Conservation (phyloP, 352 stramenopile genomes). For the Globisporangium nagaii region DNA sequence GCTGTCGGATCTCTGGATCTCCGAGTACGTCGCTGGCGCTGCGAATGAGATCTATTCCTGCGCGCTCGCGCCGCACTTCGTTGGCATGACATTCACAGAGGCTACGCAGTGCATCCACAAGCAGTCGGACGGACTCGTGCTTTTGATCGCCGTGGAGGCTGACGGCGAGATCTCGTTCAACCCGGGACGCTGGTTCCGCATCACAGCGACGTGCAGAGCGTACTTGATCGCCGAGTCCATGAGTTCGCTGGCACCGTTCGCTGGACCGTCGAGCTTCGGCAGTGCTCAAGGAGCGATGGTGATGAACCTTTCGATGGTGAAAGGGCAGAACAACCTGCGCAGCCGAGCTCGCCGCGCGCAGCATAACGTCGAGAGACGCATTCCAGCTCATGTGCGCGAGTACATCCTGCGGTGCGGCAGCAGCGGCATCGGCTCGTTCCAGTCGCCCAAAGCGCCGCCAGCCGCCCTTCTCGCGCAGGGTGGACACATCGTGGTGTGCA, state of each 20-base stretch:
- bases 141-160: conserved; percentile 69
- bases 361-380: conserved; percentile 64
- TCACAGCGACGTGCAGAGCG: conserved; percentile 46
- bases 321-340: conserved; percentile 40
- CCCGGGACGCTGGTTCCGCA: conserved; percentile 51
- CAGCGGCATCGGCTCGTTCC: conserved; percentile 22
- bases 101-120: conserved; percentile 59
- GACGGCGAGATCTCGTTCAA: conserved; percentile 71
- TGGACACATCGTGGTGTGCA: conserved; percentile 81
- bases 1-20: conserved; percentile 32
- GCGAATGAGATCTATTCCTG: conserved; percentile 84
- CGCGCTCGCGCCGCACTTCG: conserved; percentile 40
- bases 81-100: conserved; percentile 74
- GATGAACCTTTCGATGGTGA: conserved; percentile 25
- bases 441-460: conserved; percentile 35
- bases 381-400: conserved; percentile 53
- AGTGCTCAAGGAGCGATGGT: conserved; percentile 14
- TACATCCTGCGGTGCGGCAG: conserved; percentile 44
- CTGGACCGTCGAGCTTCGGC: conserved; percentile 16
- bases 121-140: conserved; percentile 64
- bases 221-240: conserved; percentile 80
- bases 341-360: conserved; percentile 49
- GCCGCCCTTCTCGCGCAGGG: conserved; percentile 33
- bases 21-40: conserved; percentile 73
- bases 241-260: conserved; percentile 39